phyloP scores from a whole-genome alignment of 257 asterid species.

The Fraxinus pennsylvanica region DNA sequence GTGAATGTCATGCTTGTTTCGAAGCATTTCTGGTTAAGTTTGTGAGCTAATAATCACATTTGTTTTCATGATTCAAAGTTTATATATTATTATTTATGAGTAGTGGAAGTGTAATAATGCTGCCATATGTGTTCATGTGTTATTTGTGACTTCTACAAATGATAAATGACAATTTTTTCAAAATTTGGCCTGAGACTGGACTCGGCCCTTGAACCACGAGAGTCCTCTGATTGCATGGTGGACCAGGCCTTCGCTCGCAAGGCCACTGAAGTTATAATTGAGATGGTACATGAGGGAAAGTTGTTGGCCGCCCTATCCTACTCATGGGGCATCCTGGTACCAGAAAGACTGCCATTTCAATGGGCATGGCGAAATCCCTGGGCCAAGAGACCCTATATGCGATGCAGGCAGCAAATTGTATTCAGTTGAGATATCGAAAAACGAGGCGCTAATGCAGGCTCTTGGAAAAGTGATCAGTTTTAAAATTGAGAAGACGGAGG shows the following conservation, averaged over 20 bases:
- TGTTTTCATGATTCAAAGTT: neutral
- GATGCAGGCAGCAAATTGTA: constrained; percentile 60
- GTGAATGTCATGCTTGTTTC: neutral
- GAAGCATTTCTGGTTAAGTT: neutral
- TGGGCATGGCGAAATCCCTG: constrained; percentile 95
- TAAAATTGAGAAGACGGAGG: constrained; percentile 81
- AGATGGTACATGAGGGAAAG: constrained; percentile 85
- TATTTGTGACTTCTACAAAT: neutral
- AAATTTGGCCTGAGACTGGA: constrained; percentile 67
- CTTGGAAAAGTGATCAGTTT: constrained; percentile 85
- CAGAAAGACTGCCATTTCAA: constrained; percentile 83
- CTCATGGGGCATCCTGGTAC: constrained; percentile 88
- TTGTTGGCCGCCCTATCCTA: constrained; percentile 79
- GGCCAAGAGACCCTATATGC: constrained; percentile 91
- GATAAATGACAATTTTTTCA: no score
- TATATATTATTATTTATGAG: neutral
- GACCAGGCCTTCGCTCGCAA: constrained; percentile 74
- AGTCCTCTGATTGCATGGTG: constrained; percentile 83
- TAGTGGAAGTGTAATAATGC: neutral
- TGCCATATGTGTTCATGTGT: neutral
- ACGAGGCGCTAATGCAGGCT: constrained; percentile 92
- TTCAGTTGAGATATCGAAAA: constrained; percentile 66
- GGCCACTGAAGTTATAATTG: constrained; percentile 77
- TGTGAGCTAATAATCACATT: neutral
- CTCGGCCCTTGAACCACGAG: constrained; percentile 73